phyloP scores from a whole-genome alignment of 768 basidiomycete genomes.

The Phylloporus sp. region DNA sequence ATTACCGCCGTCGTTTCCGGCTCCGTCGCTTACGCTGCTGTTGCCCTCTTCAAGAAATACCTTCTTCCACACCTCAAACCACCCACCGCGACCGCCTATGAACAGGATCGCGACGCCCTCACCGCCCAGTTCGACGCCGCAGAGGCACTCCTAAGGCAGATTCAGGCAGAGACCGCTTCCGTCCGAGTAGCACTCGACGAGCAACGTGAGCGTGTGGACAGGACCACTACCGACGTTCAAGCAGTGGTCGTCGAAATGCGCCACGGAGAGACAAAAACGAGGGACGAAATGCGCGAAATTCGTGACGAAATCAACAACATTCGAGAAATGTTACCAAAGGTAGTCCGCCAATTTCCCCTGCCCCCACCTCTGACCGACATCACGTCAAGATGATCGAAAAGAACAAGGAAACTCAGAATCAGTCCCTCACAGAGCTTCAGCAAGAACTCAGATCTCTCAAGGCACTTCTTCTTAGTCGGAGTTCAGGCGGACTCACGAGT shows the following conservation, averaged over 20 bases:
- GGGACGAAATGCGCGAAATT: conserved; percentile 88
- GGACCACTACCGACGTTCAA: conserved; percentile 68
- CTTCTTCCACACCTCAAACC: conserved; percentile 87
- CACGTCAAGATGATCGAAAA: conserved; percentile 83
- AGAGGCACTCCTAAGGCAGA: conserved; percentile 72
- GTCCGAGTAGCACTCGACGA: conserved; percentile 70
- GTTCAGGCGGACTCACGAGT: conserved; percentile 43
- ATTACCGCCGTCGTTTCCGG: conserved; percentile 93
- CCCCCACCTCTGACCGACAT: background rate
- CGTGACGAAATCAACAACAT: conserved; percentile 88
- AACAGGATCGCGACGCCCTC: conserved; percentile 79
- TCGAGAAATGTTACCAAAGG: conserved; percentile 91
- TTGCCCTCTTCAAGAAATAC: conserved; percentile 86
- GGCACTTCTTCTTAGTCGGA: conserved; percentile 74
- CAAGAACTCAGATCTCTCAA: conserved; percentile 94
- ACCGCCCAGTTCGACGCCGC: conserved; percentile 88
- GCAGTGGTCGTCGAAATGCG: conserved; percentile 68
- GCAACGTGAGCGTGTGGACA: conserved; percentile 68
- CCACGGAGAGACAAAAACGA: conserved; percentile 69
- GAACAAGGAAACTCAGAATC: conserved; percentile 78
- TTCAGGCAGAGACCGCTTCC: conserved; percentile 70
- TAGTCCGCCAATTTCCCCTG: conserved; percentile 29
- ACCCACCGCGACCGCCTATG: conserved; percentile 82
- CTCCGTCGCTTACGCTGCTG: conserved; percentile 72
- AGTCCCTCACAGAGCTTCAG: conserved; percentile 82